Conservation (phyloP, 768 basidiomycete species). For the Mycena capillaripes region DNA sequence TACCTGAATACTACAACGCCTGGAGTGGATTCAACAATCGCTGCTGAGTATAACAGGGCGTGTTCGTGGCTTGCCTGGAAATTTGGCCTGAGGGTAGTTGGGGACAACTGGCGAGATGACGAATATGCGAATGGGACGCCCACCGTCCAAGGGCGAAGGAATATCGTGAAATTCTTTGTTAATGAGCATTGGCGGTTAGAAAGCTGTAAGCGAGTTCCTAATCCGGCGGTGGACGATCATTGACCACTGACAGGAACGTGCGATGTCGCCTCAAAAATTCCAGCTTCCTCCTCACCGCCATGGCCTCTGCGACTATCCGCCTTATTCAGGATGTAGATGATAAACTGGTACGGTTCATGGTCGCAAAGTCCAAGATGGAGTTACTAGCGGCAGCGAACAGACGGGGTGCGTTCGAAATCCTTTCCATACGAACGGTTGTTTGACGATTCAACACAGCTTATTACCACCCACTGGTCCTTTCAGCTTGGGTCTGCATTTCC, state of each 20-base stretch:
- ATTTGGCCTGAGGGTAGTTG: constrained; percentile 90
- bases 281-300: constrained; percentile 37
- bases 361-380: constrained; percentile 79
- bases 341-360: constrained; percentile 71
- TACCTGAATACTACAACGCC: constrained; percentile 90
- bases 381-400: constrained; percentile 77
- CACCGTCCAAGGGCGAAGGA: constrained; percentile 73
- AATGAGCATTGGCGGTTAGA: constrained; percentile 75
- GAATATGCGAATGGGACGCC: constrained; percentile 83
- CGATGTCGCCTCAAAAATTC: too few relatives aligned
- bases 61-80: constrained; percentile 71
- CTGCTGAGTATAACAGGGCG: not conserved
- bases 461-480: constrained; percentile 69
- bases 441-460: constrained; percentile 56
- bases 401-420: constrained; percentile 55
- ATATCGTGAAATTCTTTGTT: constrained; percentile 84
- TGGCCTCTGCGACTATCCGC: constrained; percentile 70
- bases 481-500: constrained; percentile 73
- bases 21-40: constrained; percentile 42
- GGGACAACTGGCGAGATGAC: constrained; percentile 85
- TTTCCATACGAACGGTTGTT: not conserved
- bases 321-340: constrained; percentile 64
- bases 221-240: not conserved
- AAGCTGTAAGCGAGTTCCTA: not conserved
- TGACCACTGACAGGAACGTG: too few relatives aligned